A percentile compares a stretch with the other conserved stretches of the same genome.
These are phyloP conservation scores for Leonotis leonurus DNA, from an alignment of 257 asterid genomes.

Conservation along the genomic window DNA sequence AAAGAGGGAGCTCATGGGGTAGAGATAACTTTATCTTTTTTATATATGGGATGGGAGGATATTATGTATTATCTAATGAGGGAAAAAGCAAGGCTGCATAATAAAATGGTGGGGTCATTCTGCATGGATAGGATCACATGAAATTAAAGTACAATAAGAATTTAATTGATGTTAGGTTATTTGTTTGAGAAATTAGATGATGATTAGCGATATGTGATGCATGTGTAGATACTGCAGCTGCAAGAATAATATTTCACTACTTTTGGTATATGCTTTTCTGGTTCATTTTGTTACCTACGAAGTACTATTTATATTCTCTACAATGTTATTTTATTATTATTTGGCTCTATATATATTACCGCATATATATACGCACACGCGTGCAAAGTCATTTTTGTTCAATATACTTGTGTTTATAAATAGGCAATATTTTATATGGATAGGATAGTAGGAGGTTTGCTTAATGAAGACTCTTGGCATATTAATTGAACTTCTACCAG, in stretches of 20 bases:
- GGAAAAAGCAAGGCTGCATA: neutral
- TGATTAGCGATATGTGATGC: neutral
- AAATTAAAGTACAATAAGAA: constrained; percentile 1
- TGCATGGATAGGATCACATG: constrained; percentile 3
- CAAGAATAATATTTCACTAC: neutral
- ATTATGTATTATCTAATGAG: neutral
- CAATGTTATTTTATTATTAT: no score
- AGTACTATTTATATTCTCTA: no score
- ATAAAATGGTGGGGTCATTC: neutral
- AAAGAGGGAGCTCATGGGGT: constrained; percentile 14
- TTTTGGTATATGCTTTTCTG: neutral
- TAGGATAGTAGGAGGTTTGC: no score
- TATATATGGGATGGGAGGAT: neutral
- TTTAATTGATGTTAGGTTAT: neutral
- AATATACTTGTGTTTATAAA: no score
- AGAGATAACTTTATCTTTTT: constrained; percentile 20
- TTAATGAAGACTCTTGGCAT: no score
- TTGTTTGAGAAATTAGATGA: neutral
- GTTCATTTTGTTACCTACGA: neutral
- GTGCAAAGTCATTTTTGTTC: no score
- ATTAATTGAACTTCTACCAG: no score
- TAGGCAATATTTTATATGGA: no score
- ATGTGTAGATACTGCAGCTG: neutral
- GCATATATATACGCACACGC: no score
- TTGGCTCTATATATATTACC: no score